phyloP scores from a whole-genome alignment of 768 basidiomycete genomes.

The Guyanaporus albipodus region DNA sequence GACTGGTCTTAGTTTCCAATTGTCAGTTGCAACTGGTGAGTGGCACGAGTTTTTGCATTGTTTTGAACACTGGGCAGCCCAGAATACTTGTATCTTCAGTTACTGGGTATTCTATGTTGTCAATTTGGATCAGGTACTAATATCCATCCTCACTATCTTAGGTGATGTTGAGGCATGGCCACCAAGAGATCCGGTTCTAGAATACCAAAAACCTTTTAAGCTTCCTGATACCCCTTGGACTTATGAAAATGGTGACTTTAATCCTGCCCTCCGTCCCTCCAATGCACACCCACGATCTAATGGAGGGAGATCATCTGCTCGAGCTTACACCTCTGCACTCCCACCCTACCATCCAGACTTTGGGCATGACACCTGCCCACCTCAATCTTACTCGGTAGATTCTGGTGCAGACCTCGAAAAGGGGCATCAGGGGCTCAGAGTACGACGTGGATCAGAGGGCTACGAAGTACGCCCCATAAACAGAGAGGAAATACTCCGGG shows the following conservation, averaged over 20 bases:
- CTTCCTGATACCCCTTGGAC: conserved; percentile 78
- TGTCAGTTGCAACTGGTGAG: conserved; percentile 74
- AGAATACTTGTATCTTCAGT: conserved; percentile 1
- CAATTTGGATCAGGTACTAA: conserved; percentile 5
- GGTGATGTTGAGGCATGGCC: conserved; percentile 58
- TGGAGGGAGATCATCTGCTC: conserved; percentile 19
- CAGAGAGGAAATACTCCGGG: conserved; percentile 60
- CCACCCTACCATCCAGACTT: conserved; percentile 82
- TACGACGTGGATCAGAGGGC: conserved; percentile 78
- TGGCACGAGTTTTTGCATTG: conserved; percentile 42
- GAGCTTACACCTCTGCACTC: conserved; percentile 43
- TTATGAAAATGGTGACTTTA: conserved; percentile 71
- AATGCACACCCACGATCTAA: conserved; percentile 39
- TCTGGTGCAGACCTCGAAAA: conserved; percentile 30
- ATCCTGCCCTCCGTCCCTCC: conserved; percentile 70
- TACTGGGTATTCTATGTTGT: conserved; percentile 1
- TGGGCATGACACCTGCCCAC: conserved; percentile 29
- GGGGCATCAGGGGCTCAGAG: conserved; percentile 32
- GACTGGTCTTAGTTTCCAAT: conserved; percentile 71
- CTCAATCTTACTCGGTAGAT: conserved; percentile 16
- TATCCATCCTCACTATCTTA: conserved; percentile 20
- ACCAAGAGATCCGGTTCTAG: conserved; percentile 55
- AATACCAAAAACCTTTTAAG: conserved; percentile 37
- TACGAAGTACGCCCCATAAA: conserved; percentile 64
- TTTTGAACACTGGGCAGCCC: conserved; percentile 9